phyloP scores from a whole-genome alignment of 148 eudicot species.

The Chenopodium berlandieri region DNA sequence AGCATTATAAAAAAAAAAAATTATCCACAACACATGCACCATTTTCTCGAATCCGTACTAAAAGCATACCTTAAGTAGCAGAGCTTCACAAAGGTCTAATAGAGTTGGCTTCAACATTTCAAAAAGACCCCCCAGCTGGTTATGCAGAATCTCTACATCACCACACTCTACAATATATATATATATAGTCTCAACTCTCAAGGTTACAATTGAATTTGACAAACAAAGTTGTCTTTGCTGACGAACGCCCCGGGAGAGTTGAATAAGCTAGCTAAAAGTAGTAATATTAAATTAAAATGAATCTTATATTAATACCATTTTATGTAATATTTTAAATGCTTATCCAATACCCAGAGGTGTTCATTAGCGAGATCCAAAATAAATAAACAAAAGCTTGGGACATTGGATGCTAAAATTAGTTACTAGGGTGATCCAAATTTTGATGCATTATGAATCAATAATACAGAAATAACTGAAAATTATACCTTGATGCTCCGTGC shows the following conservation, averaged over 20 bases:
- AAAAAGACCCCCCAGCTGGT: conserved; percentile 45
- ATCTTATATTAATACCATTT: no score
- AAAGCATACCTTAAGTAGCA: conserved; percentile 51
- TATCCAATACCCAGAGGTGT: no score
- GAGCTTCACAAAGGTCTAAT: conserved; percentile 43
- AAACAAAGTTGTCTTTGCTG: not conserved
- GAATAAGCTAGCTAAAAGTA: no score
- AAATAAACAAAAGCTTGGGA: not conserved
- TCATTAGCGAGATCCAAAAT: no score
- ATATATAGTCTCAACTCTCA: not conserved
- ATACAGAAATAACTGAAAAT: not conserved
- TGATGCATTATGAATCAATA: not conserved
- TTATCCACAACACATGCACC: not conserved
- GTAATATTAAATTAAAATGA: no score
- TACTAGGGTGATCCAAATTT: not conserved
- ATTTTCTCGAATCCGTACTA: not conserved
- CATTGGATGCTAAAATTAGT: not conserved
- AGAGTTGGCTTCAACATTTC: conserved; percentile 41
- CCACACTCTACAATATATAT: conserved; percentile 17
- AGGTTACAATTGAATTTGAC: conserved; percentile 5
- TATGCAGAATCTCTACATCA: conserved; percentile 25
- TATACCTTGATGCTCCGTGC: conserved; percentile 23
- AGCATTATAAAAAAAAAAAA: not conserved
- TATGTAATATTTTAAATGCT: no score
- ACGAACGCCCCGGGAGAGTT: no score